These are phyloP conservation scores for Clarireedia homoeocarpa DNA, from an alignment of 2,329 filamentous ascomycete species.

Conservation along the genomic window DNA sequence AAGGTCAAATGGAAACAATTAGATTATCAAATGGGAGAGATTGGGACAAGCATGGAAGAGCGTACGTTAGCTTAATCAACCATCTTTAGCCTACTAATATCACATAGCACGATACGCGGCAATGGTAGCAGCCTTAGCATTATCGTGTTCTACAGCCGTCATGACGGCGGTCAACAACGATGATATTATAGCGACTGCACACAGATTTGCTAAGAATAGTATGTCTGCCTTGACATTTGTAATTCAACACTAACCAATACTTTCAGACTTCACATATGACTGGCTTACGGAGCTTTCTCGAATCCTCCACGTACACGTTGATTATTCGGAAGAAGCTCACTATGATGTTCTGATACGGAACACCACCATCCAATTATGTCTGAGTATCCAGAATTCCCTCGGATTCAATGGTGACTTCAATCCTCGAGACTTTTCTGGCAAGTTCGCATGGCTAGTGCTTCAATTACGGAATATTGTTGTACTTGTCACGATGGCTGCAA, in stretches of 20 bases:
- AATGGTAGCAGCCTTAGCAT: conserved; percentile 53
- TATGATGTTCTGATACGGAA: conserved; percentile 69
- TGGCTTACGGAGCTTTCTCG: conserved; percentile 61
- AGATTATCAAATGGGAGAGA: conserved; percentile 41
- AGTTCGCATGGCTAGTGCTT: conserved; percentile 66
- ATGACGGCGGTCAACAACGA: conserved; percentile 49
- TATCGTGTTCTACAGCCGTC: conserved; percentile 42
- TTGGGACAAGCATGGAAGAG: conserved; percentile 41
- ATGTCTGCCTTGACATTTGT: conserved; percentile 5
- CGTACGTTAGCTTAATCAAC: conserved; percentile 31
- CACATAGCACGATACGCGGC: conserved; percentile 44
- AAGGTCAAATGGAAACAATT: conserved; percentile 52
- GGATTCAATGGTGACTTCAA: conserved; percentile 60
- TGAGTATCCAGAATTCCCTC: conserved; percentile 73
- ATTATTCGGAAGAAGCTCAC: conserved; percentile 70
- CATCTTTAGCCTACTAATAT: conserved; percentile 15
- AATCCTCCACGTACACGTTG: conserved; percentile 64
- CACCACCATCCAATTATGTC: conserved; percentile 61
- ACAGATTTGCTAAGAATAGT: conserved; percentile 28
- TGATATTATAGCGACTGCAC: conserved; percentile 61
- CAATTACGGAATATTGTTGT: conserved; percentile 67
- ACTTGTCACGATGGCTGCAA: conserved; percentile 57
- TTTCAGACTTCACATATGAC: conserved; percentile 49
- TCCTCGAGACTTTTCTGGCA: conserved; percentile 58
- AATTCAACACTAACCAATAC: conserved; percentile 1